Conservation (phyloP, 345 rosid species). For the Limnanthes douglasii region DNA sequence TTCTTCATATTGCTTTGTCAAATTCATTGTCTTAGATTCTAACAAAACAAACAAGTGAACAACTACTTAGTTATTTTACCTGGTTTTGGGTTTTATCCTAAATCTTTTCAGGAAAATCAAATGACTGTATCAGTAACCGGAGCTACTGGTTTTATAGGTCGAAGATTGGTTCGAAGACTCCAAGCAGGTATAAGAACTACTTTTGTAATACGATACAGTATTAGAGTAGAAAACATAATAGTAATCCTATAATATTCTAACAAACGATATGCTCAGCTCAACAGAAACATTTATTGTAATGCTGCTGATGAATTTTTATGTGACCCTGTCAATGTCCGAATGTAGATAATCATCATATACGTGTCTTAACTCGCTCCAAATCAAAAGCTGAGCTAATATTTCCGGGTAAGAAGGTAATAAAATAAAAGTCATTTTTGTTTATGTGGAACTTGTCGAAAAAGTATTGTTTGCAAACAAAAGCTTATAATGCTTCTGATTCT, state of each 20-base stretch:
- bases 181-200: conserved; percentile 47
- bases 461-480: too few relatives aligned
- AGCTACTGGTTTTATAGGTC: conserved; percentile 89
- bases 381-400: conserved; percentile 73
- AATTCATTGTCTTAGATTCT: not conserved
- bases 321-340: conserved; percentile 1
- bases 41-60: not conserved
- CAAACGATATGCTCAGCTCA: not conserved
- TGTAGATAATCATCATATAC: conserved; percentile 56
- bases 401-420: conserved; percentile 99
- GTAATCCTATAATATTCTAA: too few relatives aligned
- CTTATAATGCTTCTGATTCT: not conserved
- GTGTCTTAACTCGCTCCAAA: conserved; percentile 78
- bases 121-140: conserved; percentile 86
- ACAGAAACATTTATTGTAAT: not conserved
- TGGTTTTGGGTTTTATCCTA: not conserved
- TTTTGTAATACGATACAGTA: too few relatives aligned
- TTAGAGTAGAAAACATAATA: too few relatives aligned
- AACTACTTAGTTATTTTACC: not conserved
- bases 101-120: conserved; percentile 30
- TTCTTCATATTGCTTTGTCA: not conserved
- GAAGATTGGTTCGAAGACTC: conserved; percentile 69
- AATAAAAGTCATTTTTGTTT: too few relatives aligned
- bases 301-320: conserved; percentile 1
- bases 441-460: too few relatives aligned